Conservation (phyloP, 768 basidiomycete genomes). For the Boletus bicolor region DNA sequence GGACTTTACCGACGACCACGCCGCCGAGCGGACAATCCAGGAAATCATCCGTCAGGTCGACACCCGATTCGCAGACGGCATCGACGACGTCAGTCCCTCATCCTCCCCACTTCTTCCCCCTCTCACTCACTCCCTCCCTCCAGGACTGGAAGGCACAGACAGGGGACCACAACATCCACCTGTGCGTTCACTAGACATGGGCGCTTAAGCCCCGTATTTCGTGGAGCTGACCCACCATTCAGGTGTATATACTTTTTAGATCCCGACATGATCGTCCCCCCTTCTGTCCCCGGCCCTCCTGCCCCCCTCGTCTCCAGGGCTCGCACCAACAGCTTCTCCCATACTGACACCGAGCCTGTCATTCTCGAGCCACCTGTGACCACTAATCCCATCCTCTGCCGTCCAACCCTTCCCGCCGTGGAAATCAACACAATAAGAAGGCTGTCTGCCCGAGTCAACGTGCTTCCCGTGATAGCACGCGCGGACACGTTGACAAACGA, state of each 20-base stretch:
- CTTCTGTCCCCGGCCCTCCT: constrained; percentile 61
- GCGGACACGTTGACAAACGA: constrained; percentile 82
- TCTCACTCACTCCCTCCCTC: constrained; percentile 19
- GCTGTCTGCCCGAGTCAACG: constrained; percentile 78
- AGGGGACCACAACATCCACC: constrained; percentile 77
- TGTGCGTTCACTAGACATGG: constrained; percentile 47
- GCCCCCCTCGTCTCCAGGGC: constrained; percentile 65
- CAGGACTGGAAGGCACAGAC: constrained; percentile 70
- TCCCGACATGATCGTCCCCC: constrained; percentile 76
- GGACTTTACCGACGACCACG: constrained; percentile 64
- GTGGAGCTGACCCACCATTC: constrained; percentile 22
- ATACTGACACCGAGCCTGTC: constrained; percentile 69
- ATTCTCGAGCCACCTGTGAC: constrained; percentile 79
- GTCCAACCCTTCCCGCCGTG: constrained; percentile 61
- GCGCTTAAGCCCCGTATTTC: constrained; percentile 29
- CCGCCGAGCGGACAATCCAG: constrained; percentile 58
- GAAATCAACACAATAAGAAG: constrained; percentile 80
- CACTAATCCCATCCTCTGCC: constrained; percentile 64
- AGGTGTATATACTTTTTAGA: constrained; percentile 88
- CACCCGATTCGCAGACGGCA: constrained; percentile 64
- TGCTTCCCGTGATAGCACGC: constrained; percentile 80
- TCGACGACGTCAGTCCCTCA: constrained; percentile 67
- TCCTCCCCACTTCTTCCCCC: constrained; percentile 16
- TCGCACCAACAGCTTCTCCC: constrained; percentile 69
- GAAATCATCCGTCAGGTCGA: constrained; percentile 76